Conservation (phyloP, 768 basidiomycete genomes). For the Rhodotorula sphaerocarpa region DNA sequence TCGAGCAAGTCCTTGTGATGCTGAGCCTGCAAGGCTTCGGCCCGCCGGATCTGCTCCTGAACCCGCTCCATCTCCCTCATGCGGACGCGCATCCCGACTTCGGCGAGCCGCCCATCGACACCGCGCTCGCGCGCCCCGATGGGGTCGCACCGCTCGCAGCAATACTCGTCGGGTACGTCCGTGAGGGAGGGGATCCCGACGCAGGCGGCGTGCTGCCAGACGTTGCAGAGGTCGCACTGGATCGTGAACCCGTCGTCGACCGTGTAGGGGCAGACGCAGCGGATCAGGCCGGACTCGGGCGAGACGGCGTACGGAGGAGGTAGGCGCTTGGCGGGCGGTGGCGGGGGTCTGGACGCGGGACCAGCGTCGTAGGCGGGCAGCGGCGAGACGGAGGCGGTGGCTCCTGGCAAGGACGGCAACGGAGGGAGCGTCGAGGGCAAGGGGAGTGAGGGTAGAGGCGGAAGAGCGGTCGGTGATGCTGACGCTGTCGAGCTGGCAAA, state of each 20-base stretch:
- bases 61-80: conserved; percentile 27
- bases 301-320: conserved; percentile 25
- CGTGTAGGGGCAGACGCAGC: conserved; percentile 65
- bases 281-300: conserved; percentile 40
- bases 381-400: not conserved
- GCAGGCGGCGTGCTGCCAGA: conserved; percentile 79
- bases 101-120: conserved; percentile 51
- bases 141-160: conserved; percentile 63
- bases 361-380: not conserved
- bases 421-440: conserved; percentile 10
- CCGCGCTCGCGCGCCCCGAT: conserved; percentile 35
- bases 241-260: conserved; percentile 79
- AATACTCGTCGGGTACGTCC: conserved; percentile 64
- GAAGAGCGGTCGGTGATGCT: not conserved
- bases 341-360: not conserved
- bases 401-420: conserved; percentile 5
- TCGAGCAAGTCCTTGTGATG: not conserved
- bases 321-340: not conserved
- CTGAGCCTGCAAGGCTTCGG: conserved; percentile 10
- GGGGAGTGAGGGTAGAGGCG: conserved; percentile 9
- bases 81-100: conserved; percentile 45
- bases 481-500: not conserved
- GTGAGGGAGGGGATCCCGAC: conserved; percentile 41
- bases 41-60: conserved; percentile 5
- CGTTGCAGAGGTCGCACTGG: conserved; percentile 69